phyloP scores from a whole-genome alignment of 768 basidiomycete species.

The Botryobasidium botryosum region DNA sequence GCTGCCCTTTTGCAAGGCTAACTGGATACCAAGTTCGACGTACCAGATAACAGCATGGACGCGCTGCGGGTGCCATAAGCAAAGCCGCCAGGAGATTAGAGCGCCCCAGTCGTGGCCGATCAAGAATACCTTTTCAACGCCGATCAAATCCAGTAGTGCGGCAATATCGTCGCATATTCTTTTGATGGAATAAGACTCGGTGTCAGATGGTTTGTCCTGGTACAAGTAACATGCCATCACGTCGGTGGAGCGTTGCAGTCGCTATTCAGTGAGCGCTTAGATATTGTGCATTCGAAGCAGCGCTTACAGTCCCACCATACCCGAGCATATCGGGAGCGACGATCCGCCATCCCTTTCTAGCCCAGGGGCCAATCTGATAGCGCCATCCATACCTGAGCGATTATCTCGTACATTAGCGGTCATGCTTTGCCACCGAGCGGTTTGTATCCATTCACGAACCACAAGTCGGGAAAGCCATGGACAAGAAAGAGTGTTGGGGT shows the following conservation, averaged over 20 bases:
- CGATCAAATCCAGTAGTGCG: conserved; percentile 40
- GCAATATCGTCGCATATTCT: conserved; percentile 43
- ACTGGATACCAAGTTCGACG: conserved; percentile 14
- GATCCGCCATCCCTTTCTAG: conserved; percentile 40
- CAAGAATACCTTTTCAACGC: conserved; percentile 23
- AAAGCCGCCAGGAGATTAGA: conserved; percentile 43
- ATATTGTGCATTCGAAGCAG: not conserved
- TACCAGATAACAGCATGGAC: conserved; percentile 43
- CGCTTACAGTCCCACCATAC: conserved; percentile 35
- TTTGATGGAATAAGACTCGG: conserved; percentile 41
- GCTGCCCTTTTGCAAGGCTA: not conserved
- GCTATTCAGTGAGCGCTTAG: not conserved
- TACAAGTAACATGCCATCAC: too few species aligned
- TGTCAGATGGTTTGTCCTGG: conserved; percentile 37
- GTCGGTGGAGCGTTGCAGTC: too few species aligned
- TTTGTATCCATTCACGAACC: too few species aligned
- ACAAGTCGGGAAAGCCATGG: conserved; percentile 65
- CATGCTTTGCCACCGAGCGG: too few species aligned
- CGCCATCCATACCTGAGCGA: conserved; percentile 69
- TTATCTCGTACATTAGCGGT: not conserved
- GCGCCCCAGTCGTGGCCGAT: conserved; percentile 77
- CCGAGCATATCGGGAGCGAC: conserved; percentile 35
- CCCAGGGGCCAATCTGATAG: conserved; percentile 57
- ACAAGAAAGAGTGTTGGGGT: conserved; percentile 47
- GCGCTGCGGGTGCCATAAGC: conserved; percentile 54